Evolutionary conservation across 805 yeast species (phyloP).

Genomic region (Candida quercuum): DNA sequence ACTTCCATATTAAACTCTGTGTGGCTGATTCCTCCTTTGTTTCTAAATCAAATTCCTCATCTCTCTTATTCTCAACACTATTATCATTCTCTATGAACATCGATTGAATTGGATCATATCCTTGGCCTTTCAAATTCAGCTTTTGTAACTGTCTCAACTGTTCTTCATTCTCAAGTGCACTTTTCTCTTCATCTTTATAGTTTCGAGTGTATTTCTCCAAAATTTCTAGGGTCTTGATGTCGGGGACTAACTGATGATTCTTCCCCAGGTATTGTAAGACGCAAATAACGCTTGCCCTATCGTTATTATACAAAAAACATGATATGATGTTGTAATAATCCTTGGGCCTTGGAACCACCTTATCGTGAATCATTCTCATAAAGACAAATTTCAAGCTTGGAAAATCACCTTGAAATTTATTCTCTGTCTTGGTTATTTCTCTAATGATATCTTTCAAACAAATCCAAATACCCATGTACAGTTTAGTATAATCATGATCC

Average conservation of each 20-base stretch:
- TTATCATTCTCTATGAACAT: neutral
- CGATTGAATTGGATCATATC: constrained; percentile 10
- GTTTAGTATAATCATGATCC: constrained; percentile 8
- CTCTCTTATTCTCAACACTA: neutral
- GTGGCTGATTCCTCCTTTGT: neutral
- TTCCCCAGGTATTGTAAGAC: constrained; percentile 19
- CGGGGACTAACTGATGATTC: constrained; percentile 12
- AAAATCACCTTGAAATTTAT: neutral
- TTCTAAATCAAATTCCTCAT: neutral
- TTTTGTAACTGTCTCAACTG: neutral
- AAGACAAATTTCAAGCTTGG: constrained; percentile 20
- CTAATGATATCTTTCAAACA: constrained; percentile 17
- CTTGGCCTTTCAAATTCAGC: neutral
- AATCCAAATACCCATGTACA: constrained; percentile 30
- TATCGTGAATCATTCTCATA: constrained; percentile 22
- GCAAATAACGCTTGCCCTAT: constrained; percentile 15
- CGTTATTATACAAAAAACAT: constrained; percentile 11
- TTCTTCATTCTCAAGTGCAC: neutral
- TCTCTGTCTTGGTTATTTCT: neutral
- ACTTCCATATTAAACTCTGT: neutral
- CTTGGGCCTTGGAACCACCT: constrained; percentile 14
- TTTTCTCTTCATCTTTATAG: neutral
- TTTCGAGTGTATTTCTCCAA: constrained; percentile 1
- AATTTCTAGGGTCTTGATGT: constrained; percentile 3
- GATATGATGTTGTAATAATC: constrained; percentile 18